Conservation (phyloP, 257 asterid species). For the Echites panduratus region DNA sequence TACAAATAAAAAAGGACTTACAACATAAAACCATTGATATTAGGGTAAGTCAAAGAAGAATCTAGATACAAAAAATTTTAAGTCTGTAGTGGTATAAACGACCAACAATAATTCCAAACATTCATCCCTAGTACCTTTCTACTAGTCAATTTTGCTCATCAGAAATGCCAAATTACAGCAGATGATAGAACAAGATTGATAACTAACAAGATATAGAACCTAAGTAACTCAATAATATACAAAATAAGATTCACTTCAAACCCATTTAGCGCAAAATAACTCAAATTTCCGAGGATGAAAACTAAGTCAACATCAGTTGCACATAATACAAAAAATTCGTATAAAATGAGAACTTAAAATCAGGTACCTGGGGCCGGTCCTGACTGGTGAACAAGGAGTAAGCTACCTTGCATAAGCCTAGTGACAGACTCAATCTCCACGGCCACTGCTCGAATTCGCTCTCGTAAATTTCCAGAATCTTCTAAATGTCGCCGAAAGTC, state of each 20-base stretch:
- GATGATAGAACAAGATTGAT: neutral
- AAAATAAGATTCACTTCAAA: neutral
- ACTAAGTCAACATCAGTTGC: neutral
- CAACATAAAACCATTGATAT: neutral
- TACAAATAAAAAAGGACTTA: neutral
- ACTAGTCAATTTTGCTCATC: neutral
- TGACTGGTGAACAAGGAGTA: constrained; percentile 73
- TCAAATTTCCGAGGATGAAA: neutral
- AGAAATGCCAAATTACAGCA: neutral
- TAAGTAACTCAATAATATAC: neutral
- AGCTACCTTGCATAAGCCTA: constrained; percentile 63
- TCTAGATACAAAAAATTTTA: constrained; percentile 2
- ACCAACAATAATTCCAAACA: neutral
- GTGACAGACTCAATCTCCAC: constrained; percentile 71
- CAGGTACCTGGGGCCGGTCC: constrained; percentile 53
- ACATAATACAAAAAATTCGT: neutral
- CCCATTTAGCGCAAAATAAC: neutral
- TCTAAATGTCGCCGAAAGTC: constrained; percentile 62
- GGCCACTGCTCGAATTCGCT: constrained; percentile 68
- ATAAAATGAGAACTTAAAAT: neutral
- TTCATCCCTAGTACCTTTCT: neutral
- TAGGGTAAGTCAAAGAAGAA: neutral
- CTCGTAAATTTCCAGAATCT: constrained; percentile 63
- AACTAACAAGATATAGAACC: neutral
- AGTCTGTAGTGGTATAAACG: neutral